Base-by-base conservation (phyloP, 1,284 basidiomycete species). In the Cerioporus squamosus region DNA sequence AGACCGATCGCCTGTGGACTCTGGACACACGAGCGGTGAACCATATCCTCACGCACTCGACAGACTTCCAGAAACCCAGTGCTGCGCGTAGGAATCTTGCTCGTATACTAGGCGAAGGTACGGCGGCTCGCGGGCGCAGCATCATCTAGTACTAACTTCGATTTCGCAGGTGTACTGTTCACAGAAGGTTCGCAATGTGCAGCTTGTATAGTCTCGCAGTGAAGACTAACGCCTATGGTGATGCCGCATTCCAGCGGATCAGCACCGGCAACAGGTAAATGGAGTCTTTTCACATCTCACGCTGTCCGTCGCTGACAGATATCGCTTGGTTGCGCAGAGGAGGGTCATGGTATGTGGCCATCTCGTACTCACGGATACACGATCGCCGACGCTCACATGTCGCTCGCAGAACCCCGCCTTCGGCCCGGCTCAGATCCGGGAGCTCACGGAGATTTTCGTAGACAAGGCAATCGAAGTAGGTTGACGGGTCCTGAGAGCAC, bases 391-490 rank as follows among this genome's bases (percentile, higher is more conserved):
- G 40, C n/a, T 42, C n/a, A n/a, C 22, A n/a, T 26, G 6, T 6
- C 33, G 9, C 5, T 29, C 5, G 8, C 17, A 71, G 85, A 87
- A 85, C 60, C 84, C 85, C 15, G 85, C 83, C 0, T 87, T 88
- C 55, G 81, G 83, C 5, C 75, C 78, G 0, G 69, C 77, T 0
- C 81, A 85, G 59, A 77, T 87, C 26, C 75, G 85, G 1, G 81
- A 80, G 42, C 68, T 87, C 0, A 85, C 81, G 0, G 73, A 75
- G n/a, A 77, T 86, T 24, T 87, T 88, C 60, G 61, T 84, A 1
- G 74, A 79, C 1, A 86, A 86, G 68, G 70, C 85, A 0, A 61
- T 74, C 0, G 72, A 81, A 63, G 85, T 84, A 42, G 4, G 24
- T 36, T 12, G n/a, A 38, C 20, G 1, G 29, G 5, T 10, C 15